phyloP scores from a whole-genome alignment of 257 asterid genomes.

The Solanum dulcamara region DNA sequence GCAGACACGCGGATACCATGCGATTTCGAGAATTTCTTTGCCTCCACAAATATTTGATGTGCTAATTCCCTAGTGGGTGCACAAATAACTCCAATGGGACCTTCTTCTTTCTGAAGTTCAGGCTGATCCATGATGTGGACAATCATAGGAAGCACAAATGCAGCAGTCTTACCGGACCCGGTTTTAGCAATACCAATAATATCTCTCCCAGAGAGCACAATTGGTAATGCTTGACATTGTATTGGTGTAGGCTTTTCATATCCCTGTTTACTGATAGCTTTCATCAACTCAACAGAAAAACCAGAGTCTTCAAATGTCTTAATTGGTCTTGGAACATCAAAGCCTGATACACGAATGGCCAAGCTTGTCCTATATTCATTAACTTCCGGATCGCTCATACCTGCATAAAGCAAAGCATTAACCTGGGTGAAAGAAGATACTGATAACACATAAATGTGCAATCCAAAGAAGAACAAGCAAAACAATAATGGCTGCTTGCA shows the following conservation, averaged over 20 bases:
- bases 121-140: slow-evolving; percentile 97
- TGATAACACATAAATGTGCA: not conserved
- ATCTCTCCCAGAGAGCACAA: slow-evolving; percentile 94
- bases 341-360: slow-evolving; percentile 89
- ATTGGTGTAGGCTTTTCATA: slow-evolving; percentile 90
- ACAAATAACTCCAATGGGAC: slow-evolving; percentile 94
- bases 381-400: slow-evolving; percentile 74
- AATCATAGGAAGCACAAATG: slow-evolving; percentile 94
- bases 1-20: slow-evolving; percentile 85
- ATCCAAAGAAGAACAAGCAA: not conserved
- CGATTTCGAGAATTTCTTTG: slow-evolving; percentile 82
- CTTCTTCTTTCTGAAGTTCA: slow-evolving; percentile 86
- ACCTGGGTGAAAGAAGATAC: not conserved
- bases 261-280: slow-evolving; percentile 83
- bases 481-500: not conserved
- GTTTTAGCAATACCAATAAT: slow-evolving; percentile 94
- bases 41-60: slow-evolving; percentile 90
- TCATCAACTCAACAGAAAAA: slow-evolving; percentile 70
- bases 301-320: slow-evolving; percentile 87
- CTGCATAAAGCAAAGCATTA: slow-evolving; percentile 24
- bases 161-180: slow-evolving; percentile 96
- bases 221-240: slow-evolving; percentile 93
- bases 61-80: slow-evolving; percentile 99
- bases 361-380: slow-evolving; percentile 57
- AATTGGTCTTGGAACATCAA: slow-evolving; percentile 85